Evolutionary conservation across 371 early-diverging fungal genomes (phyloP), one percentile per base, ranked within the genome.

Genomic region (Actinomucor elegans): DNA sequence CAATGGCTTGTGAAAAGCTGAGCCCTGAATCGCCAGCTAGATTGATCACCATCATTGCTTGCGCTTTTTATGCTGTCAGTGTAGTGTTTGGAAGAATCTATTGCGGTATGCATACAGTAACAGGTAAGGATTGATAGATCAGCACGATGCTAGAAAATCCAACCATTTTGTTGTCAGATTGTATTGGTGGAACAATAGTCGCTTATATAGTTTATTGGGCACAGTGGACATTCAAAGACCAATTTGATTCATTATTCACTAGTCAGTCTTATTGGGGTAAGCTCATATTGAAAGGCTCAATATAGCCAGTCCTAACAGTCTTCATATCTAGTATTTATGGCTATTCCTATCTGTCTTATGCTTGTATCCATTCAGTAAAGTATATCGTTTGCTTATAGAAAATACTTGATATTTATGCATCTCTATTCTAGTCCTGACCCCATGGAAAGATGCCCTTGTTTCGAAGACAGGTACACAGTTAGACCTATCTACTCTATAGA

Each of bases 61-160:
- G 81, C 38, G 36, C 66, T 28, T 52, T 81, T 29, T 92, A 89
- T 64, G 81, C 84, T n/a, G 51, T 75, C 17, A 76, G 84, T 43
- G 82, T 92, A 32, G 84, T 84, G 4, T 71, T 85, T 64, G 84
- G 85, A 14, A 64, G 92, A 45, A 56, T 90, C 9, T 81, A 87
- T 51, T 88, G 87, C 53, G 92, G 90, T 17, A 89, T 92, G 90
- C 92, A 92, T 67, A 71, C 78, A 31, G 46, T 86, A 10, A 83
- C 83, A 27, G 81, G 81, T 81, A 66, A 45, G 32, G 18, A 27
- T 37, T 15, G 21, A 21, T n/a, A n/a, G n/a, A n/a, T n/a, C n/a
- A n/a, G n/a, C n/a, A n/a, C n/a, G n/a, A n/a, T n/a, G n/a, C n/a
- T n/a, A n/a, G n/a, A n/a, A n/a, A n/a, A n/a, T n/a, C n/a, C n/a